phyloP scores from a whole-genome alignment of 495 filamentous ascomycete genomes.

The Evernia prunastri region DNA sequence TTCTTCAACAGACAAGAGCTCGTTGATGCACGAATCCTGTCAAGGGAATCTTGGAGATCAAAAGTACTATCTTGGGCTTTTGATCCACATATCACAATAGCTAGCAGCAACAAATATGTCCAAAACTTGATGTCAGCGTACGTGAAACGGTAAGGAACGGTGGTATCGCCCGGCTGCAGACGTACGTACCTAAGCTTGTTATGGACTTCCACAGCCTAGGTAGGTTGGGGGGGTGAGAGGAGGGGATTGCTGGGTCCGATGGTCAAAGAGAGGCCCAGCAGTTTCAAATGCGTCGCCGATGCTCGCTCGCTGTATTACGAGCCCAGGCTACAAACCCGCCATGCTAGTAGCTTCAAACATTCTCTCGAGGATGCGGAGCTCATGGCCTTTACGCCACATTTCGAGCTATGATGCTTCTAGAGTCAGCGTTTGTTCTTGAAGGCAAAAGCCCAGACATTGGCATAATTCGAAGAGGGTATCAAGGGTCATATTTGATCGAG shows the following conservation, averaged over 20 bases:
- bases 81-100: background rate
- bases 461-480: too few species aligned
- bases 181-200: background rate
- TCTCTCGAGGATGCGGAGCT: background rate
- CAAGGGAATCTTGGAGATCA: too few species aligned
- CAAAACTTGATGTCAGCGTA: background rate
- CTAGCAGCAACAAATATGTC: background rate
- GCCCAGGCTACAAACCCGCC: background rate
- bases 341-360: background rate
- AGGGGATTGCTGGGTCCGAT: conserved; percentile 40
- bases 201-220: conserved; percentile 25
- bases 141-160: background rate
- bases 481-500: too few species aligned
- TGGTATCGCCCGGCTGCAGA: background rate
- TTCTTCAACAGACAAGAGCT: background rate
- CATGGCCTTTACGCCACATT: background rate
- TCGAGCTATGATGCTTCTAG: background rate
- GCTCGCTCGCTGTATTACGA: background rate
- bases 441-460: too few species aligned
- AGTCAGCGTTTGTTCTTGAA: too few species aligned
- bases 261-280: conserved; percentile 49
- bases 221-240: too few species aligned
- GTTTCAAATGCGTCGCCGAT: background rate
- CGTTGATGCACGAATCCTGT: too few species aligned
- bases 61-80: too few species aligned